Conservation (phyloP, 2,329 filamentous ascomycete genomes). For the Trichothecium roseum region DNA sequence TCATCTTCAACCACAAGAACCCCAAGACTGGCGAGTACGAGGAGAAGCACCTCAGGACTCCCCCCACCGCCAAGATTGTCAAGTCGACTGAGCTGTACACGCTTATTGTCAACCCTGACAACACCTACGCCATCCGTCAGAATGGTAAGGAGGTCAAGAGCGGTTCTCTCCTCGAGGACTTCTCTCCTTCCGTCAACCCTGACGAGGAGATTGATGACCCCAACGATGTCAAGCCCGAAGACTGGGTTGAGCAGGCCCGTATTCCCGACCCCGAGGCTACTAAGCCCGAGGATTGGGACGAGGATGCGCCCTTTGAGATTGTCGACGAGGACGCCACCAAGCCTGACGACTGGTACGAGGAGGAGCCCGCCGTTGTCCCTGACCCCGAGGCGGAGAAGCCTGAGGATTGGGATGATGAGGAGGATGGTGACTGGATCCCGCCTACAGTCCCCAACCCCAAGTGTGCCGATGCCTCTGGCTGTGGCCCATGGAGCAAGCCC, state of each 20-base stretch:
- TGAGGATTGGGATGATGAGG: slow-evolving; percentile 98
- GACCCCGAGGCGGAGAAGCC: slow-evolving; percentile 97
- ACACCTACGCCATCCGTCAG: slow-evolving; percentile 87
- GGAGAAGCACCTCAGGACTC: slow-evolving; percentile 91
- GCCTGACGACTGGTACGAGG: slow-evolving; percentile 92
- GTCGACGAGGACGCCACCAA: slow-evolving; percentile 84
- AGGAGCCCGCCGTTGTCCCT: slow-evolving; percentile 71
- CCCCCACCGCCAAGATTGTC: slow-evolving; percentile 76
- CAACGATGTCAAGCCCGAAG: slow-evolving; percentile 85
- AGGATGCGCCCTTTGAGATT: slow-evolving; percentile 95
- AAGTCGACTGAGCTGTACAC: slow-evolving; percentile 96
- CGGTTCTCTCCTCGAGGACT: slow-evolving; percentile 89
- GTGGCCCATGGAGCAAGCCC: slow-evolving; percentile 84
- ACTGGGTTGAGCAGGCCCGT: slow-evolving; percentile 90
- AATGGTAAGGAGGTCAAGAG: slow-evolving; percentile 83
- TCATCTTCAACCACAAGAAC: slow-evolving; percentile 99
- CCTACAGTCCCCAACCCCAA: slow-evolving; percentile 92
- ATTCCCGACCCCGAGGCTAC: slow-evolving; percentile 86
- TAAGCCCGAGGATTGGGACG: slow-evolving; percentile 98
- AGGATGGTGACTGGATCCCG: slow-evolving; percentile 94
- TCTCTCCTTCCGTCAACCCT: slow-evolving; percentile 88
- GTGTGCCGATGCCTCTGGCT: slow-evolving; percentile 86
- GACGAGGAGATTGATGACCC: slow-evolving; percentile 88
- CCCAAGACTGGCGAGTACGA: slow-evolving; percentile 99
- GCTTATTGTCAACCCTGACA: slow-evolving; percentile 90